Base-by-base conservation (phyloP, 1,284 basidiomycete genomes). In the Schizopora paradoxa region DNA sequence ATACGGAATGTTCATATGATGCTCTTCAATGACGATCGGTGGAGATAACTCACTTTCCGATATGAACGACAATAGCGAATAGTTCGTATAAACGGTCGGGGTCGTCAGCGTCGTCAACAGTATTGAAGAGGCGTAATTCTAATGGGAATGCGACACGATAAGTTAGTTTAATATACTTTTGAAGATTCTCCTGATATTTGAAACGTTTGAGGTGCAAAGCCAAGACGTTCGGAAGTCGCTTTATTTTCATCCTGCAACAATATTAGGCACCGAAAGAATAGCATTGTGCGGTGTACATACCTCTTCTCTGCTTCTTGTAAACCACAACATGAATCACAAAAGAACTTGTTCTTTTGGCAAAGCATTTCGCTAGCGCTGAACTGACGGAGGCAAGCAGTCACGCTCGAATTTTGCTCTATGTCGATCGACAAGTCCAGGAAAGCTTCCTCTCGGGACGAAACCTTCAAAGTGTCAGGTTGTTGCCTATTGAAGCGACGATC, bases 281-380 rank as follows among this genome's bases (percentile, higher is more conserved):
- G n/a, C n/a, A n/a, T 21, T 14, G 45, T 13, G 41, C 22, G 33
- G 18, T 51, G 45, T 31, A 65, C 80, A 53, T 51, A 90, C 91
- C 94, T 76, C 71, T 96, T 95, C 70, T 99, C 95, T 0, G 96
- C 95, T 66, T 99, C 96, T 64, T 98, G 94, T 19, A 98, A 67
- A 42, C 93, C 91, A 57, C 93, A 94, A 66, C 95, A 99, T 13
- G 85, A 81, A 65, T 99, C 96, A 63, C 95, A 99, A 66, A 93
- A 97, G 66, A 98, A 99, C 68, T 98, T 99, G 75, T 99, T 98
- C 62, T 82, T 87, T 60, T 94, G 90, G 57, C 91, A 94, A 14
- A 99, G 78, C 93, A 97, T 99, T 67, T 99, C 96, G 61, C 87
- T 91, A 31, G 93, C 92, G 58, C 91, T 95, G 63, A 99, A 99